A percentile compares a stretch with the other conserved stretches of the same genome.
Evolutionary conservation across 768 basidiomycete species (phyloP).

Genomic region (Pleurotus salmoneostramineus): DNA sequence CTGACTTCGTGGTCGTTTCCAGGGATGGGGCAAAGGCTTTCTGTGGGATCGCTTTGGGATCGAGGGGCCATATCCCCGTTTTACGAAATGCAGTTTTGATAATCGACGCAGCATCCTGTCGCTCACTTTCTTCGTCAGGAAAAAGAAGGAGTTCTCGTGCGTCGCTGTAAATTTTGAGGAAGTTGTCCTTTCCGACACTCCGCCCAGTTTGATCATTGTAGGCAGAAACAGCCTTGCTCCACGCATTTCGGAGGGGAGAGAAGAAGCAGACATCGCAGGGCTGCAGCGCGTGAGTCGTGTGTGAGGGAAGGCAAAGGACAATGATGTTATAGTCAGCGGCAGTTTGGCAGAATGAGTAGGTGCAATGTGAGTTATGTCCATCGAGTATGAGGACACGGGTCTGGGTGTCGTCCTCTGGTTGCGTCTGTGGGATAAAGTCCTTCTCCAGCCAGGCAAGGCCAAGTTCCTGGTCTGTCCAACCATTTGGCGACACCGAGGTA

Average conservation of each 20-base stretch:
- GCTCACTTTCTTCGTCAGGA: too few species aligned
- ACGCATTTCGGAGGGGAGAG: constrained; percentile 19
- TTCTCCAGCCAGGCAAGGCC: constrained; percentile 17
- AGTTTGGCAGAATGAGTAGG: constrained; percentile 14
- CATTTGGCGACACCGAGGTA: constrained; percentile 17
- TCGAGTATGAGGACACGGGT: constrained; percentile 19
- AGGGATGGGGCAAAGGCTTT: too few species aligned
- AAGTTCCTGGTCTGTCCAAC: constrained; percentile 23
- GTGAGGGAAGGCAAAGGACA: constrained; percentile 29
- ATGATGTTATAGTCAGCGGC: constrained; percentile 20
- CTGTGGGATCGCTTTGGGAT: too few species aligned
- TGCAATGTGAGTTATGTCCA: constrained; percentile 20
- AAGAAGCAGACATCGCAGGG: constrained; percentile 34
- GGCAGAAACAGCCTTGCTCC: background rate
- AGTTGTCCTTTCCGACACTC: background rate
- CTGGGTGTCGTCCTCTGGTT: background rate
- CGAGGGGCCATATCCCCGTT: too few species aligned
- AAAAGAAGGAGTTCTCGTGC: too few species aligned
- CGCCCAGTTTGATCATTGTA: constrained; percentile 14
- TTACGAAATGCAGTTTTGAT: too few species aligned
- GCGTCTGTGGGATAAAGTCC: constrained; percentile 16
- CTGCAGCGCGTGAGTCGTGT: constrained; percentile 32
- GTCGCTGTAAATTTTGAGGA: too few species aligned
- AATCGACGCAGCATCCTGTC: too few species aligned
- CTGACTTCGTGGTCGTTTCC: too few species aligned